Base-by-base conservation (phyloP, 257 asterid species). In the Lavandula angustifolia region DNA sequence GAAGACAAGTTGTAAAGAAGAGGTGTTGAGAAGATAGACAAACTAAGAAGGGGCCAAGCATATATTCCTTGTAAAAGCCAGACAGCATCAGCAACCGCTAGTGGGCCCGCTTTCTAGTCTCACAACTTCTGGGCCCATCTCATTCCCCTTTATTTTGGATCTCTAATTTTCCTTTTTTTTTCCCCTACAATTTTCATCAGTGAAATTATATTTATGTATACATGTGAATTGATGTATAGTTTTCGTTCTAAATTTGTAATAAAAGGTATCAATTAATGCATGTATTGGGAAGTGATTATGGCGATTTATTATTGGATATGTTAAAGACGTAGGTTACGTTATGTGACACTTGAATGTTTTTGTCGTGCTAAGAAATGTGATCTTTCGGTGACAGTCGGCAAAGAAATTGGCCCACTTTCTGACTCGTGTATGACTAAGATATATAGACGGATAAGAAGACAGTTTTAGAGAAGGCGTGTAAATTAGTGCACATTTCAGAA, bases 341-440 rank as follows among this genome's bases (percentile, higher is more conserved):
- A 5, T 1, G 9, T 37, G 9, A 37, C 8, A 9, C 46, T 3
- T 8, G 9, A 40, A 40, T 40, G 46, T 40, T 40, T 3, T 40
- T 40, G 46, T 40, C 46, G 46, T 40, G 46, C 12, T 40, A 0
- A 18, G 32, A 7, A 54, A 44, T 54, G 37, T 47, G 60, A 54
- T 72, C 83, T 83, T 83, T 80, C 86, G 86, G 88, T 80, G 49
- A 70, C 52, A 47, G 78, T 80, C 79, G 73, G 75, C 79, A 38
- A 37, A 52, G 22, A 35, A 13, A 56, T 53, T 9, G 83, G 59
- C 80, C 78, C 75, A 79, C 74, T 38, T 77, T 81, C 66, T 56
- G 82, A 76, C 63, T 68, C 35, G 16, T 64, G 16, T 29, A 53
- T 69, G 57, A 40, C 27, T 22, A 2, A 22, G 27, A 22, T 1